These are phyloP conservation scores for Madurella mycetomatis DNA, from an alignment of 2,329 filamentous ascomycete genomes.

Conservation along the genomic window DNA sequence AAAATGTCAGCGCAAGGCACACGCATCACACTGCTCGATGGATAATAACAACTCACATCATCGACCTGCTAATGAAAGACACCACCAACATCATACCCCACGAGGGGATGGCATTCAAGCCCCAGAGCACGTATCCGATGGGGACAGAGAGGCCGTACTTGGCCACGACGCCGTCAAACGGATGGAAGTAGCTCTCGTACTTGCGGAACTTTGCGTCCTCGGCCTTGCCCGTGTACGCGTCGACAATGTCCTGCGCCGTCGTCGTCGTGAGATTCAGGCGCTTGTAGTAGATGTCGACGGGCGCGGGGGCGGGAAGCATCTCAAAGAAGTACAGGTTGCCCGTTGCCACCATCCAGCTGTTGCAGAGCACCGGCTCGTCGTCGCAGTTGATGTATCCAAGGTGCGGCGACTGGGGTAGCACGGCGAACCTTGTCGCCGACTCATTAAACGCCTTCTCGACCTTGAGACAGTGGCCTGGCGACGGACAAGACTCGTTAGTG, in stretches of 20 bases:
- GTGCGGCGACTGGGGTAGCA: slow-evolving; percentile 58
- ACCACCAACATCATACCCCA: slow-evolving; percentile 76
- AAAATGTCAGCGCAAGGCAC: slow-evolving; percentile 23
- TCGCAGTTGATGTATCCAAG: slow-evolving; percentile 72
- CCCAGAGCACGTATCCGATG: slow-evolving; percentile 64
- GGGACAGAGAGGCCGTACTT: slow-evolving; percentile 59
- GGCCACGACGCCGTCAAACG: slow-evolving; percentile 64
- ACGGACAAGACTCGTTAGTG: slow-evolving; percentile 5
- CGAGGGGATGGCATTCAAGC: slow-evolving; percentile 61
- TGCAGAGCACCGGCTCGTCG: slow-evolving; percentile 68
- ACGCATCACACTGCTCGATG: not conserved
- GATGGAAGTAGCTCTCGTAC: slow-evolving; percentile 61
- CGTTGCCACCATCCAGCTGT: slow-evolving; percentile 63
- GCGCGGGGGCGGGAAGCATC: slow-evolving; percentile 59
- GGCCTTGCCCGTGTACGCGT: slow-evolving; percentile 51
- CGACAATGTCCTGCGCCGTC: slow-evolving; percentile 58
- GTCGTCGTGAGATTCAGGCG: slow-evolving; percentile 66
- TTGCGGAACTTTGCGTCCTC: slow-evolving; percentile 44
- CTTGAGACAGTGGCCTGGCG: slow-evolving; percentile 57
- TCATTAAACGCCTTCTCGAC: slow-evolving; percentile 64
- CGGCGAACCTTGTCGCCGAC: slow-evolving; percentile 59
- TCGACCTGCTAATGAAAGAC: slow-evolving; percentile 65
- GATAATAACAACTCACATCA: slow-evolving; percentile 61
- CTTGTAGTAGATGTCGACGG: slow-evolving; percentile 60
- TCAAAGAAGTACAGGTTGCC: slow-evolving; percentile 65